Conservation (phyloP, 192 early-diverging fungal genomes). For the Entomortierella beljakovae region DNA sequence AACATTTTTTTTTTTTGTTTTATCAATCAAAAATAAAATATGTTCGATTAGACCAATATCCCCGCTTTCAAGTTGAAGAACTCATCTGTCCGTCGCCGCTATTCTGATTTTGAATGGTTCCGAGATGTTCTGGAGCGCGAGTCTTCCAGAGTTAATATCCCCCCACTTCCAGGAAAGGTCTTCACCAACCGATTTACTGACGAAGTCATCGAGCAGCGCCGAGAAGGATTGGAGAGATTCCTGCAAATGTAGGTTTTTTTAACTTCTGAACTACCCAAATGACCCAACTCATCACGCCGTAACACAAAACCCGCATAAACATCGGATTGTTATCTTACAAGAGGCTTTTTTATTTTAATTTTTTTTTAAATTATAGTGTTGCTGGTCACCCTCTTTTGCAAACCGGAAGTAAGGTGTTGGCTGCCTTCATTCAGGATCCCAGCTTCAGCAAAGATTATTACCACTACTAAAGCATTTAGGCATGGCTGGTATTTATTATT, state of each 20-base stretch:
- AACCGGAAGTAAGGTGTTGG: slow-evolving; percentile 94
- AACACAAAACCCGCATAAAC: background rate
- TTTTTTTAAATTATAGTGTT: slow-evolving; percentile 63
- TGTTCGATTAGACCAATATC: slow-evolving; percentile 85
- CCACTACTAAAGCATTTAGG: slow-evolving; percentile 56
- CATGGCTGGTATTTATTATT: background rate
- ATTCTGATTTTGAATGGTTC: slow-evolving; percentile 99
- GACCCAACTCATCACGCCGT: background rate
- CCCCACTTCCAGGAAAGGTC: slow-evolving; percentile 95
- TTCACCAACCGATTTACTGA: slow-evolving; percentile 96
- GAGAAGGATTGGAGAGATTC: slow-evolving; percentile 93
- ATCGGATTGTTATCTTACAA: background rate
- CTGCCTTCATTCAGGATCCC: slow-evolving; percentile 95
- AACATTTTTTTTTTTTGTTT: background rate
- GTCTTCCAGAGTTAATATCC: slow-evolving; percentile 93
- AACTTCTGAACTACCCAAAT: too few relatives aligned
- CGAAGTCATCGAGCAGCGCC: slow-evolving; percentile 93
- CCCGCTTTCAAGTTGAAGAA: slow-evolving; percentile 92
- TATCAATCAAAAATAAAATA: background rate
- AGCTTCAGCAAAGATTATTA: slow-evolving; percentile 86
- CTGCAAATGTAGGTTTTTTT: slow-evolving; percentile 85
- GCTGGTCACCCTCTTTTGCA: slow-evolving; percentile 97
- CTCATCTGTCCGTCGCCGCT: slow-evolving; percentile 89
- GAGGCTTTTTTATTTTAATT: slow-evolving; percentile 11
- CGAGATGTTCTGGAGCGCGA: slow-evolving; percentile 94